Percentiles rank a stretch among this genome's conserved stretches.
These are phyloP conservation scores for Starmerella tilneyi DNA, from an alignment of 805 yeast species.

Conservation along the genomic window DNA sequence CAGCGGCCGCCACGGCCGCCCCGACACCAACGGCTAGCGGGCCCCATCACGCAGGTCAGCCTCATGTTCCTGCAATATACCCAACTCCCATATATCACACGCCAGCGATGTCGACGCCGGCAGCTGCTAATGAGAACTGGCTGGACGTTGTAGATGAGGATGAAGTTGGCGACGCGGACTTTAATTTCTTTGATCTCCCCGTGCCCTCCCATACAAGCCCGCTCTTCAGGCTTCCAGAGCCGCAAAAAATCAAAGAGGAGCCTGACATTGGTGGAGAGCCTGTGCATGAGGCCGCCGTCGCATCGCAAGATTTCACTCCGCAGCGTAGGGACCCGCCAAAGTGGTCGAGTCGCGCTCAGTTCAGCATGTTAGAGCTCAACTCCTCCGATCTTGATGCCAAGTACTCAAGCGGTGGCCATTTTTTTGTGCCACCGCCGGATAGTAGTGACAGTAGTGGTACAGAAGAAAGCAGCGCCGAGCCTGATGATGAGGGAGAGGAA, in stretches of 20 bases:
- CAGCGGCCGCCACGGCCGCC: constrained; percentile 11
- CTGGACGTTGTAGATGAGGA: constrained; percentile 22
- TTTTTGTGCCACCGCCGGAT: constrained; percentile 42
- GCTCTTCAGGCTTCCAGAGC: not conserved
- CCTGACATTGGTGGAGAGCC: not conserved
- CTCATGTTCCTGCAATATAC: constrained; percentile 1
- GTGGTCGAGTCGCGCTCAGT: constrained; percentile 45
- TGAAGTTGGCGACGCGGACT: constrained; percentile 36
- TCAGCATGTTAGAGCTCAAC: constrained; percentile 66
- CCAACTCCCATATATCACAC: constrained; percentile 19
- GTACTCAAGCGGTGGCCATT: constrained; percentile 83
- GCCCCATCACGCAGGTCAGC: not conserved
- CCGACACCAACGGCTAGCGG: constrained; percentile 5
- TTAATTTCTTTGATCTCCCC: constrained; percentile 33
- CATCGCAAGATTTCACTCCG: not conserved
- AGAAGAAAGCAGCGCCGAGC: not conserved
- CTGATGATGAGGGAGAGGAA: not conserved
- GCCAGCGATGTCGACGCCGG: constrained; percentile 13
- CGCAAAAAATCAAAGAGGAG: not conserved
- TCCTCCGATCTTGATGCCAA: constrained; percentile 70
- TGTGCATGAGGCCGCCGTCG: not conserved
- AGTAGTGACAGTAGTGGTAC: constrained; percentile 18
- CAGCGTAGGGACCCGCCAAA: not conserved
- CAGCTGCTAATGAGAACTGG: constrained; percentile 7
- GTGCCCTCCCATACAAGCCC: not conserved